A percentile compares a stretch with the other conserved stretches of the same genome.
These are phyloP conservation scores for Tuber magnatum DNA, from an alignment of 495 filamentous ascomycete species.

Conservation along the genomic window DNA sequence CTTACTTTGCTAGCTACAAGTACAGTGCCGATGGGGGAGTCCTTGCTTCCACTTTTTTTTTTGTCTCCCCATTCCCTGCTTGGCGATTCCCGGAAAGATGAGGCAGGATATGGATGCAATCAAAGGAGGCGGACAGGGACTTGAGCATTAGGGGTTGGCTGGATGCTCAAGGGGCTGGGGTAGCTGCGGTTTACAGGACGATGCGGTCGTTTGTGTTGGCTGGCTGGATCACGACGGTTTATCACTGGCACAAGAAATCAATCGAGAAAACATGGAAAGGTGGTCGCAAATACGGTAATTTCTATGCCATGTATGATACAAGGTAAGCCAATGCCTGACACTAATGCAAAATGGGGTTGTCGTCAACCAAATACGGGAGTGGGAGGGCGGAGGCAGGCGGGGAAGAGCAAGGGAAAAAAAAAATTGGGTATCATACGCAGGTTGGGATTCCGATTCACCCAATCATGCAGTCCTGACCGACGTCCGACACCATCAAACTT, in stretches of 20 bases:
- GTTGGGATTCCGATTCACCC: slow-evolving; percentile 29
- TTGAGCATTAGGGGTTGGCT: slow-evolving; percentile 17
- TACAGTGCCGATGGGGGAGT: slow-evolving; percentile 26
- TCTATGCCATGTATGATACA: neutral
- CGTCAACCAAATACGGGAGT: slow-evolving; percentile 1
- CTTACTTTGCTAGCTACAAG: slow-evolving; percentile 22
- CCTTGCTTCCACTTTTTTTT: neutral
- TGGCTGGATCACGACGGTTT: neutral
- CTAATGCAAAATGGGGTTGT: neutral
- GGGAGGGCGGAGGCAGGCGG: slow-evolving; percentile 1
- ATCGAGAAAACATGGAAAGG: neutral
- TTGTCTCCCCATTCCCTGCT: slow-evolving; percentile 12
- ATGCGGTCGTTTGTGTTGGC: slow-evolving; percentile 25
- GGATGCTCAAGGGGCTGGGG: slow-evolving; percentile 15
- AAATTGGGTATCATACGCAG: slow-evolving; percentile 3
- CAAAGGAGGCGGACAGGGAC: slow-evolving; percentile 24
- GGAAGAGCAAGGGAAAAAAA: slow-evolving; percentile 26
- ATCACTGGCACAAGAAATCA: slow-evolving; percentile 2
- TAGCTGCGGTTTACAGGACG: slow-evolving; percentile 7
- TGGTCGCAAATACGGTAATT: slow-evolving; percentile 2
- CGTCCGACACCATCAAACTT: slow-evolving; percentile 1
- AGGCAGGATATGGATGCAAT: slow-evolving; percentile 23
- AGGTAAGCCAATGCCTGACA: neutral
- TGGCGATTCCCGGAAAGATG: slow-evolving; percentile 33
- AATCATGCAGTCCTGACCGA: slow-evolving; percentile 26